phyloP scores from a whole-genome alignment of 2,329 filamentous ascomycete genomes.

The Penicillium sp. region DNA sequence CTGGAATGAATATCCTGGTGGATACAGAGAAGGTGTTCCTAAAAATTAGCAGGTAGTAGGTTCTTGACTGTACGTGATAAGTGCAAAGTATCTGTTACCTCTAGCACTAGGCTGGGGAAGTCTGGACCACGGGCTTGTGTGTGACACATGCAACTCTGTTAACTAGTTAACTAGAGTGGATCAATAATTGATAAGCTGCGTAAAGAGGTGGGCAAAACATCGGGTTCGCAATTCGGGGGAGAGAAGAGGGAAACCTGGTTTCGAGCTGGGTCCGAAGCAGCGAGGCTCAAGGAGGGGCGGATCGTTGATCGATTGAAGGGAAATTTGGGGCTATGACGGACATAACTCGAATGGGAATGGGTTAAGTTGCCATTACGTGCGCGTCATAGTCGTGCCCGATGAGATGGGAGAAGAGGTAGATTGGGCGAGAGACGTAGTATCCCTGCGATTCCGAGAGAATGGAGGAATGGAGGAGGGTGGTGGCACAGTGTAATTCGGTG shows the following conservation, averaged over 20 bases:
- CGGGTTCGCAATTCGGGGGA: background rate
- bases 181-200: conserved; percentile 10
- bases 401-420: background rate
- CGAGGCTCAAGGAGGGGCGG: conserved; percentile 18
- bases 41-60: background rate
- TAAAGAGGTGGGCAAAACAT: background rate
- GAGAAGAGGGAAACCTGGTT: background rate
- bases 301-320: conserved; percentile 10
- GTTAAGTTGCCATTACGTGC: conserved; percentile 2
- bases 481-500: conserved; percentile 23
- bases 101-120: background rate
- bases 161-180: background rate
- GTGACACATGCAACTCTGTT: conserved; percentile 15
- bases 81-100: background rate
- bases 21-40: background rate
- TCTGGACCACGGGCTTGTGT: conserved; percentile 9
- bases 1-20: background rate
- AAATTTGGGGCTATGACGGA: background rate
- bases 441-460: background rate
- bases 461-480: conserved; percentile 14
- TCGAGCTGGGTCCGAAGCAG: background rate
- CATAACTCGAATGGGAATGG: background rate
- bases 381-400: conserved; percentile 22
- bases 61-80: background rate
- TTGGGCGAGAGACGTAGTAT: conserved; percentile 3